Evolutionary conservation across 1,284 basidiomycete genomes (phyloP), one percentile per base, ranked within the genome.

Genomic region (Austropuccinia psidii): DNA sequence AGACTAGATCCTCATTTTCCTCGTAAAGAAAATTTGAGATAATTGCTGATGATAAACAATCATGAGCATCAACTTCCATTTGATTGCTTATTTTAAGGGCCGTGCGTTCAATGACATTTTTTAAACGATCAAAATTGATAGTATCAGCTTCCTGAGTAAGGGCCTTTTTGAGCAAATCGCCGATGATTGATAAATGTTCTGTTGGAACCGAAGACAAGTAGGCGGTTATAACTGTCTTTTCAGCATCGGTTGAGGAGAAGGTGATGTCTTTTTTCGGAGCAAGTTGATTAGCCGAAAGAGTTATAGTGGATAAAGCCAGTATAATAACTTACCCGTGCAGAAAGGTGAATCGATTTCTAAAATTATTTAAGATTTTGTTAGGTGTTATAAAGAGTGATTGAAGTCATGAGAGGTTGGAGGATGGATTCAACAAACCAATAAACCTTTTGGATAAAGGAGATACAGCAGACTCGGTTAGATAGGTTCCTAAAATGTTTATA

Each of bases 41-140:
- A 50, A 83, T 77, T 24, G 80, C 76, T 39, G 80, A 79, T 3
- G 79, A 78, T 27, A 83, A 77, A 17, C 77, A 78, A 57, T 82
- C 81, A 21, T 80, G 77, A 0, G 82, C 80, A 66, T 81, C 80
- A 27, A 79, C 81, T 78, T 83, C 82, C 65, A 83, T 79, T 52
- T 79, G 77, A 65, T 81, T 80, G 19, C 82, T 78, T 1, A 82
- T 76, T 69, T 78, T 74, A 3, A 78, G 52, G 17, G 55, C 58
- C 9, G 66, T 33, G 43, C 93, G 84, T 76, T 89, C 87, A 70
- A 99, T 88, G 24, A 97, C 84, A 86, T 91, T 89, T 21, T 82
- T 81, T 89, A 99, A 97, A 31, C 96, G 84, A 37, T 88, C 85
- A 90, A 98, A 94, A 82, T 98, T 92, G 72, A 98, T 84, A 4